A percentile compares a stretch with the other conserved stretches of the same genome.
These are phyloP conservation scores for Climacium dendroides DNA, from an alignment of 225 moss, liverwort and hornwort species.

Conservation along the genomic window DNA sequence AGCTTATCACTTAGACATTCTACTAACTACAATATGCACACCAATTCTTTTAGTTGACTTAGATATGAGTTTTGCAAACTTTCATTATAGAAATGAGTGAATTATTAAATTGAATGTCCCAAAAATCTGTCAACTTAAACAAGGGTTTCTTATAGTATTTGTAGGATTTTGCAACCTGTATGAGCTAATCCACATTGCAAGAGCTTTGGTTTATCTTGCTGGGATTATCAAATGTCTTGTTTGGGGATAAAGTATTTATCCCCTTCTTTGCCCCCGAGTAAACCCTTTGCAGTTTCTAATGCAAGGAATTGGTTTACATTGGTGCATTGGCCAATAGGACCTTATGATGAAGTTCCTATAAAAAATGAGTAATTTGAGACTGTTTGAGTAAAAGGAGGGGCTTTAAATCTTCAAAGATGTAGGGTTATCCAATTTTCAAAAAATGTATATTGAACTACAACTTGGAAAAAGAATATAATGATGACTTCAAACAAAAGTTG, in stretches of 20 bases:
- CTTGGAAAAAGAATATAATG: background rate
- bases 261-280: accelerated
- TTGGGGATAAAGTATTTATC: background rate
- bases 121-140: too few species aligned
- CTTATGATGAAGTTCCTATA: background rate
- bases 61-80: background rate
- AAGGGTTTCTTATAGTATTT: too few species aligned
- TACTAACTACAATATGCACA: background rate
- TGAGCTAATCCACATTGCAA: background rate
- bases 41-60: background rate
- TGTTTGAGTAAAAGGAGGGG: too few species aligned
- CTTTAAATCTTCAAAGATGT: background rate
- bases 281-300: background rate
- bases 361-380: background rate
- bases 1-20: background rate
- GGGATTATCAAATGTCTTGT: background rate
- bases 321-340: background rate
- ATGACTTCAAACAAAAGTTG: background rate
- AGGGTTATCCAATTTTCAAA: background rate
- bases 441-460: background rate
- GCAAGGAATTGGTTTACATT: background rate
- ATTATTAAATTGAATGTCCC: too few species aligned
- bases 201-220: accelerated
- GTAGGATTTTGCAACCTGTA: background rate
- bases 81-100: too few species aligned